A percentile compares a stretch with the other conserved stretches of the same genome.
Evolutionary conservation across 192 early-diverging fungal genomes (phyloP).

Genomic region (Podila horticola): DNA sequence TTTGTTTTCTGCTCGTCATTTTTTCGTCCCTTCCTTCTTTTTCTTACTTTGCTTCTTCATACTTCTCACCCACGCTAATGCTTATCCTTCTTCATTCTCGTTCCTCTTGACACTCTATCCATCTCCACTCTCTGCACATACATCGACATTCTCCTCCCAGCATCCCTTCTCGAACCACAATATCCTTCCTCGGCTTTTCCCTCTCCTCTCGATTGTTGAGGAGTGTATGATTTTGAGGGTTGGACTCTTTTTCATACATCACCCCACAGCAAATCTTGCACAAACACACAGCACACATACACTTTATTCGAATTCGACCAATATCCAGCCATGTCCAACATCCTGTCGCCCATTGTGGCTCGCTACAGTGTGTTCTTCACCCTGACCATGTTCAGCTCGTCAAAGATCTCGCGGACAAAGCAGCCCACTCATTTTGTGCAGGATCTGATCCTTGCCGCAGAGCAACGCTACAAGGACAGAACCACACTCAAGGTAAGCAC

Average conservation of each 20-base stretch:
- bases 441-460: constrained; percentile 19
- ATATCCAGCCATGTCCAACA: constrained; percentile 27
- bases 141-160: background rate
- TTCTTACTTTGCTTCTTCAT: background rate
- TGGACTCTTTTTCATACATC: no score
- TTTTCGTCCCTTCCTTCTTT: background rate
- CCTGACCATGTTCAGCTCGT: constrained; percentile 33
- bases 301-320: background rate
- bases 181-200: background rate
- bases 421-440: constrained; percentile 41
- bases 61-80: background rate
- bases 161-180: background rate
- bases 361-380: constrained; percentile 47
- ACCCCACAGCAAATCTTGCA: no score
- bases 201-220: background rate
- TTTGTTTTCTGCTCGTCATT: no score
- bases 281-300: no score
- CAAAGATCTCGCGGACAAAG: constrained; percentile 17
- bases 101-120: background rate
- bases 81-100: background rate
- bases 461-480: constrained; percentile 24
- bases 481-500: constrained; percentile 15
- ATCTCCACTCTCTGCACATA: background rate
- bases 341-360: constrained; percentile 37
- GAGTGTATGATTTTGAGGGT: no score